A percentile compares a stretch with the other conserved stretches of the same genome.
Conservation (phyloP, 371 early-diverging fungal species). For the Actinomortierella ambigua region DNA sequence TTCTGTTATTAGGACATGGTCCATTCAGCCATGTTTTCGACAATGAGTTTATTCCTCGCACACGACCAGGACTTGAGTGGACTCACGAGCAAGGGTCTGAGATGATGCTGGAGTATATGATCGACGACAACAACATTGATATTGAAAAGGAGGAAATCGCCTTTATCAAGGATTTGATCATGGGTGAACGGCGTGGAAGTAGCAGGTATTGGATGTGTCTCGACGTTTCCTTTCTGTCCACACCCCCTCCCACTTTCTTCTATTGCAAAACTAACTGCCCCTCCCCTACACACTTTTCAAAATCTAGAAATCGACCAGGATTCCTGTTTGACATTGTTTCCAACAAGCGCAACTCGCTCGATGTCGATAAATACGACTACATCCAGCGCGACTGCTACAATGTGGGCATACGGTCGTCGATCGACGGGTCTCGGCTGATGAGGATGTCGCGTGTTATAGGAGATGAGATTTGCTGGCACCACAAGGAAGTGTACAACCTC, state of each 20-base stretch:
- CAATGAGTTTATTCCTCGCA: conserved; percentile 77
- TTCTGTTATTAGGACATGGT: conserved; percentile 72
- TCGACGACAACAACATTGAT: conserved; percentile 83
- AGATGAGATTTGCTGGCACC: conserved; percentile 88
- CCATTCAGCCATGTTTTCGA: conserved; percentile 97
- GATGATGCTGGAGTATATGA: conserved; percentile 87
- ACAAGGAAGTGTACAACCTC: conserved; percentile 79
- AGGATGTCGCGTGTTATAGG: conserved; percentile 84
- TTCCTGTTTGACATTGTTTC: conserved; percentile 97
- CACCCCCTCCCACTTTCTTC: neutral
- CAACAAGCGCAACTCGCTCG: conserved; percentile 91
- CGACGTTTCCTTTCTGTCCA: neutral
- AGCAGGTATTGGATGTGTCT: conserved; percentile 23
- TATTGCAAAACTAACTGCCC: neutral
- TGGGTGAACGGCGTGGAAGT: conserved; percentile 61
- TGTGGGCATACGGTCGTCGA: conserved; percentile 80
- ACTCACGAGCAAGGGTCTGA: conserved; percentile 90
- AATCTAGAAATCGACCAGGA: conserved; percentile 46
- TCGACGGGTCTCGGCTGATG: conserved; percentile 81
- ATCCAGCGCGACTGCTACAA: conserved; percentile 90
- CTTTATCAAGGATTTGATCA: conserved; percentile 87
- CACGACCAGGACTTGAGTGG: conserved; percentile 75
- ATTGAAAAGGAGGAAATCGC: conserved; percentile 68
- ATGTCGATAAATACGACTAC: conserved; percentile 98
- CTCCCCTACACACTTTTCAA: conserved; percentile 8